phyloP scores from a whole-genome alignment of 2,329 filamentous ascomycete genomes.

The Pestalotiopsis sp. region DNA sequence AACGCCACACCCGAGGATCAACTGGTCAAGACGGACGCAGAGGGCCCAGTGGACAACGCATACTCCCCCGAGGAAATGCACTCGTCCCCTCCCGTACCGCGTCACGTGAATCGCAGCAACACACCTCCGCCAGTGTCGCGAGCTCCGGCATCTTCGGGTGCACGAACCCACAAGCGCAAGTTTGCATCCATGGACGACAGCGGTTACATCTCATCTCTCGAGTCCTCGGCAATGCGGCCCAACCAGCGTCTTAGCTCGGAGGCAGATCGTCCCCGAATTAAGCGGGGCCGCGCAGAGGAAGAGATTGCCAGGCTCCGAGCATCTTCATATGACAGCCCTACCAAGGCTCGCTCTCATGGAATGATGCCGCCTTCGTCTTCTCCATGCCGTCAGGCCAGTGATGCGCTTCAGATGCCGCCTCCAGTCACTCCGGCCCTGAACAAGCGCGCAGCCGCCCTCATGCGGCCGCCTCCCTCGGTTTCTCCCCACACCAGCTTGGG shows the following conservation, averaged over 20 bases:
- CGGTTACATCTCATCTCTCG: constrained; percentile 94
- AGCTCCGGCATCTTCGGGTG: constrained; percentile 64
- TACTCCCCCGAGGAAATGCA: constrained; percentile 78
- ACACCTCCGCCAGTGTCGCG: constrained; percentile 75
- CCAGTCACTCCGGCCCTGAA: constrained; percentile 85
- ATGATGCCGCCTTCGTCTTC: constrained; percentile 67
- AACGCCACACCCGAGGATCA: constrained; percentile 57
- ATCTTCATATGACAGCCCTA: constrained; percentile 91
- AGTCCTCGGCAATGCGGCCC: constrained; percentile 83
- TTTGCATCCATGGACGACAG: constrained; percentile 82
- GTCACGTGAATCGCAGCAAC: constrained; percentile 62
- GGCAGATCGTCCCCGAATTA: constrained; percentile 76
- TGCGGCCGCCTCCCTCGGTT: constrained; percentile 69
- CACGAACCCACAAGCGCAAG: constrained; percentile 74
- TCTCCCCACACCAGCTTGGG: constrained; percentile 93
- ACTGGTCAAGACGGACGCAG: constrained; percentile 46
- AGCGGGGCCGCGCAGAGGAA: constrained; percentile 89
- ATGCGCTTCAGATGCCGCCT: constrained; percentile 64
- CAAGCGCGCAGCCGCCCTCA: constrained; percentile 63
- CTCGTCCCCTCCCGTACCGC: constrained; percentile 85
- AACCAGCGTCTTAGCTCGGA: constrained; percentile 76
- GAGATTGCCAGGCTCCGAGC: constrained; percentile 92
- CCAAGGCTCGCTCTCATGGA: constrained; percentile 63
- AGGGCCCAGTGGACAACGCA: constrained; percentile 49
- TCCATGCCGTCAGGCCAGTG: constrained; percentile 60